Base-by-base conservation (phyloP, 495 filamentous ascomycete species). In the Platismatia glauca region DNA sequence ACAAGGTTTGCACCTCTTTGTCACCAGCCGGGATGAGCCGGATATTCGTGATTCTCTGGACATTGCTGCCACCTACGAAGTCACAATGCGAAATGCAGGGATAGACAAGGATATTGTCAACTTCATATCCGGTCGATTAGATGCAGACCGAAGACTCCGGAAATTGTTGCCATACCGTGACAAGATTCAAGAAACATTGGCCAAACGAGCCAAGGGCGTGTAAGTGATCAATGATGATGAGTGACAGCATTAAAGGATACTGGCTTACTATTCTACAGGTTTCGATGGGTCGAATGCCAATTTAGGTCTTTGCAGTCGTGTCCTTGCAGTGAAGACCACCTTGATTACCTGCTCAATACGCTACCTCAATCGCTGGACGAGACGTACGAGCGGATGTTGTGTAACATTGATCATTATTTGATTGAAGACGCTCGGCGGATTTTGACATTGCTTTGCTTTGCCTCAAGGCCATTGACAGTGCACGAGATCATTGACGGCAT, bases 271-370 rank as follows among this genome's bases (percentile, higher is more conserved):
- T 18, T 5, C 2, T 64, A 61, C 52, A 78, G 76, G 20, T 78
- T 78, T 58, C 68, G 74, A 57, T 76, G 72, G 65, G 69, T 76
- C 31, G 70, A 73, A 65, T 76, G 71, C 63, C 72, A 78, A 52
- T 69, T 77, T 13, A 59, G 68, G 7, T 64, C 65, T 7, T 43
- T 78, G 6, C 56, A 59, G 31, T 62, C 50, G 22, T 72, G 64
- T 53, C 67, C 58, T 20, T 20, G 59, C 37, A 76, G 64, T 56
- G 39, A 62, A 55, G 64, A 67, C 34, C 67, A 72, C 27, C 66
- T 77, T 15, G 60, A 75, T 16, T 2, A 67, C 35, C 67, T 68
- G 37, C 63, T 77, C 3, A 58, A 46, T n/a, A 70, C 71, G 3
- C 62, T 77, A 22, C 75, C 75, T 33, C 66, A 60, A 22, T 68